Evolutionary conservation across 2,329 filamentous ascomycete species (phyloP).

Genomic region (Diplodia intermedia): DNA sequence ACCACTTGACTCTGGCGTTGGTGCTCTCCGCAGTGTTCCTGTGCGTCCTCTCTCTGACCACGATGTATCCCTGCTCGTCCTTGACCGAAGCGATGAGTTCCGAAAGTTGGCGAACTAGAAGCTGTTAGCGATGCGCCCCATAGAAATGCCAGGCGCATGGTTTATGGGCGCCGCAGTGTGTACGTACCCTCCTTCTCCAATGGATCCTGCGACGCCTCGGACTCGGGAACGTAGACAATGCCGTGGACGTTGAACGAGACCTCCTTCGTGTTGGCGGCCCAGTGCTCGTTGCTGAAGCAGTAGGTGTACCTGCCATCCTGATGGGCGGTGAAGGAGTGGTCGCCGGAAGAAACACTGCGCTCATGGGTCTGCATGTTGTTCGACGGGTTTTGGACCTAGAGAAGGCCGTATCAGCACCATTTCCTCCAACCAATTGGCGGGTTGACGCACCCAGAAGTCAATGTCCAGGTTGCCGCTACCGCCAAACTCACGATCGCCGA

Average conservation of each 20-base stretch:
- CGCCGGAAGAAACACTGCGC: slow-evolving; percentile 83
- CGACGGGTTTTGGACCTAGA: slow-evolving; percentile 77
- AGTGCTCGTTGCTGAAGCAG: slow-evolving; percentile 99
- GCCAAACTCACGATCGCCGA: slow-evolving; percentile 95
- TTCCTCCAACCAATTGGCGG: slow-evolving; percentile 25
- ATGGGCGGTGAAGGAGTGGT: slow-evolving; percentile 87
- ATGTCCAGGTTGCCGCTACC: slow-evolving; percentile 93
- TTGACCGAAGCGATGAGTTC: slow-evolving; percentile 91
- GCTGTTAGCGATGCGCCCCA: not conserved
- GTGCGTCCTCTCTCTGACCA: slow-evolving; percentile 89
- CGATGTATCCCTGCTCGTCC: slow-evolving; percentile 97
- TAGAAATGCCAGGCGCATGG: not conserved
- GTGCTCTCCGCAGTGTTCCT: slow-evolving; percentile 99
- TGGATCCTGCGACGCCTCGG: slow-evolving; percentile 82
- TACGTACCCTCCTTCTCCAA: slow-evolving; percentile 83
- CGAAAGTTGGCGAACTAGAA: slow-evolving; percentile 78
- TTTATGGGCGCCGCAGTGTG: slow-evolving; percentile 20
- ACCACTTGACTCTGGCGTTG: slow-evolving; percentile 98
- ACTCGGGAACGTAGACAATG: slow-evolving; percentile 94
- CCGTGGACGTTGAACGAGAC: slow-evolving; percentile 99
- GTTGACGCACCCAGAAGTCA: slow-evolving; percentile 87
- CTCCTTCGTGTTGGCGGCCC: slow-evolving; percentile 95
- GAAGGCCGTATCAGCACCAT: not conserved
- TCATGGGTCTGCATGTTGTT: slow-evolving; percentile 80
- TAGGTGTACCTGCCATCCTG: slow-evolving; percentile 90